Conservation (phyloP, 176 grass and related monocot species). For the Phyllostachys edulis region DNA sequence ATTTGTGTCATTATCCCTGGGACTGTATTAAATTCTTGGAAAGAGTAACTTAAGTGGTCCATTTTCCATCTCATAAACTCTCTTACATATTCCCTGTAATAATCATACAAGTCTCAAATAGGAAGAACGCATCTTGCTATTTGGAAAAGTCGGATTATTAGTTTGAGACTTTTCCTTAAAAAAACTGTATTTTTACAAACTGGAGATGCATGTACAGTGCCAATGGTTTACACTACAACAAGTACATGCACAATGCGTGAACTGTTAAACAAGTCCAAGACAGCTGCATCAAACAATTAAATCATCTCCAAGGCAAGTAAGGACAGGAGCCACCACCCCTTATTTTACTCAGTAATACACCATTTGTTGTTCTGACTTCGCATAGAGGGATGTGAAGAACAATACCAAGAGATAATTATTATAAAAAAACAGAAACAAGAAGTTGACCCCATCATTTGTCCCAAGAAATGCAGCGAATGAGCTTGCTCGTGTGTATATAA, state of each 20-base stretch:
- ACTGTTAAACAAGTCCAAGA: conserved; percentile 23
- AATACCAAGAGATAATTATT: conserved; percentile 17
- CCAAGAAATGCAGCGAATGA: conserved; percentile 38
- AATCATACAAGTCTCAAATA: background rate
- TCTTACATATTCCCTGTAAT: background rate
- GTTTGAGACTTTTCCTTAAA: background rate
- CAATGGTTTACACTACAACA: conserved; percentile 18
- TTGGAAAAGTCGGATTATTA: background rate
- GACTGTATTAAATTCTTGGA: background rate
- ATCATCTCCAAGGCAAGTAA: conserved; percentile 16
- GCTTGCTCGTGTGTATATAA: conserved; percentile 20
- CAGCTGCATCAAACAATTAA: conserved; percentile 27
- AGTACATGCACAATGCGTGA: conserved; percentile 14
- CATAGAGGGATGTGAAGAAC: conserved; percentile 21
- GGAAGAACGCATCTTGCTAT: background rate
- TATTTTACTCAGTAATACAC: conserved; percentile 37
- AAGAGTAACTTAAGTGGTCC: background rate
- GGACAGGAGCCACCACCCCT: conserved; percentile 9
- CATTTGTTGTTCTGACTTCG: conserved; percentile 45
- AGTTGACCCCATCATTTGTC: conserved; percentile 48
- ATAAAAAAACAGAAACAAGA: conserved; percentile 30
- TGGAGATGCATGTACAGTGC: background rate
- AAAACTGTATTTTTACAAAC: background rate
- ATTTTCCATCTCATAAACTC: background rate
- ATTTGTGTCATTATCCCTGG: background rate